Base-by-base conservation (phyloP, 2,329 filamentous ascomycete genomes). In the Podosphaera aphanis region DNA sequence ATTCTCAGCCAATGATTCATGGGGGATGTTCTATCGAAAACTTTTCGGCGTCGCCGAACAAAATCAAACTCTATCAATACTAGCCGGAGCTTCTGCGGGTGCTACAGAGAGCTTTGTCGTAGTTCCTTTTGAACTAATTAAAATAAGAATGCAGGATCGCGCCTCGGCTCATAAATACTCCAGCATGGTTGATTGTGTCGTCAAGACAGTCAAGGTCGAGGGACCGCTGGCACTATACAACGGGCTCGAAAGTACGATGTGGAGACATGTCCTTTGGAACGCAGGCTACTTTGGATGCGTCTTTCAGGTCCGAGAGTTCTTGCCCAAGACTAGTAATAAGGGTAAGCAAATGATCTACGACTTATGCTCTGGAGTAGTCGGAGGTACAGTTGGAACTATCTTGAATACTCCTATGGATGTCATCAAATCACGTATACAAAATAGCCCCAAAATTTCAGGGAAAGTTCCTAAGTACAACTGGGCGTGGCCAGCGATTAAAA, bases 1-100 rank as follows among this genome's bases (percentile, higher is more conserved):
- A 65, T 98, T 98, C 65, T 88, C 90, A 41, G 90, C 90, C 65
- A 98, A 98, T 66, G 90, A 98, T 62, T 83, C 88, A 62, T 98
- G 90, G 90, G 90, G 90, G 57, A 77, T 85, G 64, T 73, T 94
- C 65, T 98, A 93, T 70, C 82, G 85, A 60, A 79, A 80, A 55
- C 62, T 80, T 44, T 95, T 98, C 61, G 84, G 83, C 53, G 70
- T 80, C 47, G 64, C 74, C 47, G 83, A 93, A 67, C 90, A 92
- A 78, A 95, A 73, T 59, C 90, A 98, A 66, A 74, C 76, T 1
- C 74, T 98, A 48, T 93, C 90, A 20, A 74, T 94, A 53, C 74
- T 98, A 44, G 98, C 90, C 3, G 90, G 90, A 56, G 90, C 90
- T 29, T 83, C 85, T 20, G 90, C 90, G 49, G 90, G 90, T 61